phyloP scores from a whole-genome alignment of 495 filamentous ascomycete species.

The Penicillium diatomitis region DNA sequence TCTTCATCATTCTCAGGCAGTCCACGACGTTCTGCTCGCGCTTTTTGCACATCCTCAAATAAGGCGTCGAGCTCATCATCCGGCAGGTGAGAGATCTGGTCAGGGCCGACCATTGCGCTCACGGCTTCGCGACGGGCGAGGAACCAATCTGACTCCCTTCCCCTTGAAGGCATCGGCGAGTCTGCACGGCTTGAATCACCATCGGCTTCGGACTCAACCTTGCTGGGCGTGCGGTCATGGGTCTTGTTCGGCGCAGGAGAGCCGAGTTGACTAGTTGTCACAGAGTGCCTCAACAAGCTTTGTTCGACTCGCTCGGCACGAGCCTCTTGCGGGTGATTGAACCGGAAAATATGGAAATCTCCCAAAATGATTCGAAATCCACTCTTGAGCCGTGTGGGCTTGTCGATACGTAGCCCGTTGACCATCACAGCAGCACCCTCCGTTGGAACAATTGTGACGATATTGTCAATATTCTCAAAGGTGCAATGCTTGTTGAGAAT shows the following conservation, averaged over 20 bases:
- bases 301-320: conserved; percentile 85
- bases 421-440: conserved; percentile 96
- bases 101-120: conserved; percentile 77
- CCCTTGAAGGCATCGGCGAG: conserved; percentile 64
- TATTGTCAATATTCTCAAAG: conserved; percentile 86
- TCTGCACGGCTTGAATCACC: conserved; percentile 62
- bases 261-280: conserved; percentile 71
- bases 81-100: conserved; percentile 77
- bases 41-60: conserved; percentile 89
- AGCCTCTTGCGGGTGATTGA: conserved; percentile 96
- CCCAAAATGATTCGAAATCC: conserved; percentile 93
- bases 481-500: conserved; percentile 88
- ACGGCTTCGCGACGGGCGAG: conserved; percentile 90
- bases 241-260: conserved; percentile 59
- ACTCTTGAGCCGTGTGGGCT: conserved; percentile 75
- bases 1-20: conserved; percentile 72
- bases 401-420: conserved; percentile 80
- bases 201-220: conserved; percentile 61
- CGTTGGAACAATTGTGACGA: conserved; percentile 79
- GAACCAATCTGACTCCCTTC: conserved; percentile 90
- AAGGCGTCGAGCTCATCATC: conserved; percentile 94
- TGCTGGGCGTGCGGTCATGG: conserved; percentile 71
- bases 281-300: conserved; percentile 78
- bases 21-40: conserved; percentile 70
- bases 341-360: conserved; percentile 98